Conservation (phyloP, 2,329 filamentous ascomycete species). For the Cercospora sp. region DNA sequence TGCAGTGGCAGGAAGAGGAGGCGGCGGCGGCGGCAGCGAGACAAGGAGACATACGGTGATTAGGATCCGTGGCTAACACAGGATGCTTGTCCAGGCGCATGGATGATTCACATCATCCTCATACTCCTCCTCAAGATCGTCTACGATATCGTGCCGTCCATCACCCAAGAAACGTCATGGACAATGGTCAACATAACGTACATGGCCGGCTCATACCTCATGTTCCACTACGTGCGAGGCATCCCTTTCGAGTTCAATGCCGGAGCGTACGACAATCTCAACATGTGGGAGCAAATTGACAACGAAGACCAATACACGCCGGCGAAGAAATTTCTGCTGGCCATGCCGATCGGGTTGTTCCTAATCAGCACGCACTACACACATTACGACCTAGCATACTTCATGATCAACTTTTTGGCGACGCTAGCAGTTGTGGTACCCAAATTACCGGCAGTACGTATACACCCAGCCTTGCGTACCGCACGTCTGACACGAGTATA, state of each 20-base stretch:
- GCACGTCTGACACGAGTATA: conserved; percentile 26
- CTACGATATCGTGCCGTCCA: conserved; percentile 92
- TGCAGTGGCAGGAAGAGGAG: not conserved
- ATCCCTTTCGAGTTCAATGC: conserved; percentile 99
- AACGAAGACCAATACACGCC: conserved; percentile 98
- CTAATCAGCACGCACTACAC: conserved; percentile 98
- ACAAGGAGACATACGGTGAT: conserved; percentile 11
- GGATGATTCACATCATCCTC: conserved; percentile 94
- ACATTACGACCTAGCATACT: conserved; percentile 95
- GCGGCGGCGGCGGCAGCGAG: not conserved
- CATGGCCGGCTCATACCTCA: conserved; percentile 98
- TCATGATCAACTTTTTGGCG: conserved; percentile 94
- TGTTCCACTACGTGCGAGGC: conserved; percentile 99
- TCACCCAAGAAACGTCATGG: conserved; percentile 98
- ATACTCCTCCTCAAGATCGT: conserved; percentile 92
- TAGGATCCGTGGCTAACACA: conserved; percentile 12
- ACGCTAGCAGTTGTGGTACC: conserved; percentile 92
- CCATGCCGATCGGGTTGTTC: conserved; percentile 91
- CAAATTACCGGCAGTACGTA: conserved; percentile 88
- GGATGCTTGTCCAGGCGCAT: conserved; percentile 67
- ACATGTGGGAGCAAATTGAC: conserved; percentile 99
- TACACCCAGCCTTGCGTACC: not conserved
- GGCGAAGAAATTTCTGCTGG: conserved; percentile 95
- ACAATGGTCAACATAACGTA: conserved; percentile 98
- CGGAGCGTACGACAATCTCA: conserved; percentile 97